These are phyloP conservation scores for Camelina laxa DNA, from an alignment of 345 rosid species.

Conservation along the genomic window DNA sequence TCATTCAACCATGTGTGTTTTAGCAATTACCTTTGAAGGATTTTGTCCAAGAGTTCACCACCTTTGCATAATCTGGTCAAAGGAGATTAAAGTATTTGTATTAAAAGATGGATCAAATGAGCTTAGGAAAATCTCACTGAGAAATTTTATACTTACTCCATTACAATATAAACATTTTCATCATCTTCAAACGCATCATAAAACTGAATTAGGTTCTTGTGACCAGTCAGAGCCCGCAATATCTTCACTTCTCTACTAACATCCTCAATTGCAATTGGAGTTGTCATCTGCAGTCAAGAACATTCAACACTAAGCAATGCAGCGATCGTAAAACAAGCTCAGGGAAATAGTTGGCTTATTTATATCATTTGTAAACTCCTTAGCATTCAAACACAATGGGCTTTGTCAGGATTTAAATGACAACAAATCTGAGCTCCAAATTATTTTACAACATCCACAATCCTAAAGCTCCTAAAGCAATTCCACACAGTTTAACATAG, in stretches of 20 bases:
- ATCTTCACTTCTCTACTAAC: constrained; percentile 93
- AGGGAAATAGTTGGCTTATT: background rate
- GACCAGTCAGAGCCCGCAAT: constrained; percentile 76
- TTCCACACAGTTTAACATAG: background rate
- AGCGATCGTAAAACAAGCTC: background rate
- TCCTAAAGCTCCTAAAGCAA: background rate
- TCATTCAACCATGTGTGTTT: constrained; percentile 5
- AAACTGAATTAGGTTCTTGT: constrained; percentile 74
- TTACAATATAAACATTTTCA: constrained; percentile 73
- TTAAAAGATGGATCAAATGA: constrained; percentile 11
- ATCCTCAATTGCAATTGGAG: constrained; percentile 86
- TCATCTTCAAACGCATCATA: constrained; percentile 87
- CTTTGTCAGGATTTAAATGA: background rate
- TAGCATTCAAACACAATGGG: constrained; percentile 8
- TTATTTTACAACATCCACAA: background rate
- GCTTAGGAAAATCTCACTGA: constrained; percentile 5
- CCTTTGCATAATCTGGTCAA: constrained; percentile 85
- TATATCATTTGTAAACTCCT: constrained; percentile 4
- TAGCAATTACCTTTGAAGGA: constrained; percentile 77
- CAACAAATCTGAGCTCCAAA: background rate
- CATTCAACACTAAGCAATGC: constrained; percentile 15
- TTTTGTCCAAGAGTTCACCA: constrained; percentile 91
- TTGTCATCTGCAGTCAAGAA: constrained; percentile 72
- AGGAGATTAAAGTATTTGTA: background rate
- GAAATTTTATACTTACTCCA: constrained; percentile 68